A percentile compares a stretch with the other conserved stretches of the same genome.
Evolutionary conservation across 257 asterid species (phyloP).

Genomic region (Anisodus tanguticus): DNA sequence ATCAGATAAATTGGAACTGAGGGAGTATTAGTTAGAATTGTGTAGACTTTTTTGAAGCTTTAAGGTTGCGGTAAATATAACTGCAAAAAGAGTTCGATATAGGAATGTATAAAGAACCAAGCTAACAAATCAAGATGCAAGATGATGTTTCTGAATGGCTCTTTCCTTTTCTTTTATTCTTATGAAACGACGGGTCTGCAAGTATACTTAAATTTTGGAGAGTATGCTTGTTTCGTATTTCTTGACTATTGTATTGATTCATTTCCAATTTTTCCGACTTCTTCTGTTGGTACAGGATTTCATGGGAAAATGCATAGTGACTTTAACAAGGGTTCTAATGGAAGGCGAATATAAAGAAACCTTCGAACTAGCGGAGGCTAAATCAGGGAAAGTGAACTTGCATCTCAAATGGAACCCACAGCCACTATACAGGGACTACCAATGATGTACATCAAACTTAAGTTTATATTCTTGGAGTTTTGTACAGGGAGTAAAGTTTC

Average conservation of each 20-base stretch:
- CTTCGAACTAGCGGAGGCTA: constrained; percentile 59
- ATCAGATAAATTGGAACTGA: not conserved
- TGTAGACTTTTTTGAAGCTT: too few relatives aligned
- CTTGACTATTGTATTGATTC: not conserved
- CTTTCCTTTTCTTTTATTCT: not conserved
- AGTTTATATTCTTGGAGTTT: not conserved
- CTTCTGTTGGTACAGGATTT: constrained; percentile 56
- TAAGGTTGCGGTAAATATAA: not conserved
- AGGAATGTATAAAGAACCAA: too few relatives aligned
- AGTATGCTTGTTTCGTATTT: not conserved
- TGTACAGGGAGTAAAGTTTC: constrained; percentile 15
- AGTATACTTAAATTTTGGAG: not conserved
- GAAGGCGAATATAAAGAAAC: constrained; percentile 70
- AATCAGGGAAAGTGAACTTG: constrained; percentile 65
- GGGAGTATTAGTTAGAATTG: not conserved
- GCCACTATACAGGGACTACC: constrained; percentile 56
- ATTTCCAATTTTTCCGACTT: not conserved
- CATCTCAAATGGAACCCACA: constrained; percentile 87
- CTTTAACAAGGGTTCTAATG: constrained; percentile 68
- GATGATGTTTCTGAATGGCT: not conserved
- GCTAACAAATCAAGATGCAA: too few relatives aligned
- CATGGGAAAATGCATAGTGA: constrained; percentile 86
- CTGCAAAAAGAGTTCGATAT: not conserved
- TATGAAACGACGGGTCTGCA: not conserved
- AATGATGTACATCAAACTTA: constrained; percentile 27